Conservation (phyloP, 306 rosid genomes). For the Hippophae gyantsensis region DNA sequence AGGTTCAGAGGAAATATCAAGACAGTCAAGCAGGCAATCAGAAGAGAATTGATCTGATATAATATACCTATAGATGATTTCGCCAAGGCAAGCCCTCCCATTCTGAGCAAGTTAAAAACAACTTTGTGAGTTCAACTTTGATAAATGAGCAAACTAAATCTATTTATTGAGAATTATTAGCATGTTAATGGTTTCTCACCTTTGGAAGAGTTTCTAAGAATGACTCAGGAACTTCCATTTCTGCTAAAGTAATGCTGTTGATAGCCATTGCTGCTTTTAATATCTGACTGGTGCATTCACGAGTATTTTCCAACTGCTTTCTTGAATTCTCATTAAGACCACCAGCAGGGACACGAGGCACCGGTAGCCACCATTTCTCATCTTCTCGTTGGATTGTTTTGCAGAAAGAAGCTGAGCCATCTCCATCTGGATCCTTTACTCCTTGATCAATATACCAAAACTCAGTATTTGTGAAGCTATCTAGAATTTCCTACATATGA, state of each 20-base stretch:
- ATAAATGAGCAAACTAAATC: too few relatives aligned
- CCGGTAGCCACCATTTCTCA: constrained; percentile 99
- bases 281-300: constrained; percentile 75
- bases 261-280: constrained; percentile 85
- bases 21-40: constrained; percentile 70
- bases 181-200: constrained; percentile 25
- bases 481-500: constrained; percentile 58
- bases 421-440: constrained; percentile 52
- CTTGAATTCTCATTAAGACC: constrained; percentile 72
- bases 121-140: too few relatives aligned
- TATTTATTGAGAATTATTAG: too few relatives aligned
- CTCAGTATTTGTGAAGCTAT: constrained; percentile 49
- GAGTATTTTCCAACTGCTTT: constrained; percentile 65
- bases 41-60: constrained; percentile 82
- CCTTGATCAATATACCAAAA: constrained; percentile 99
- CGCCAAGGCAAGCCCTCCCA: constrained; percentile 88
- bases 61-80: constrained; percentile 69
- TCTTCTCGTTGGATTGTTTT: constrained; percentile 71
- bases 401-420: constrained; percentile 77
- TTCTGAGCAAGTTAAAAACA: constrained; percentile 38
- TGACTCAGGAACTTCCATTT: constrained; percentile 88
- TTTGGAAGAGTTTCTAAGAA: constrained; percentile 79
- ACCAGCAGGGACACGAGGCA: constrained; percentile 77
- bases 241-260: constrained; percentile 63
- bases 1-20: constrained; percentile 87